Evolutionary conservation across 768 basidiomycete genomes (phyloP).

Genomic region (Rhodotorula kratochvilovae): DNA sequence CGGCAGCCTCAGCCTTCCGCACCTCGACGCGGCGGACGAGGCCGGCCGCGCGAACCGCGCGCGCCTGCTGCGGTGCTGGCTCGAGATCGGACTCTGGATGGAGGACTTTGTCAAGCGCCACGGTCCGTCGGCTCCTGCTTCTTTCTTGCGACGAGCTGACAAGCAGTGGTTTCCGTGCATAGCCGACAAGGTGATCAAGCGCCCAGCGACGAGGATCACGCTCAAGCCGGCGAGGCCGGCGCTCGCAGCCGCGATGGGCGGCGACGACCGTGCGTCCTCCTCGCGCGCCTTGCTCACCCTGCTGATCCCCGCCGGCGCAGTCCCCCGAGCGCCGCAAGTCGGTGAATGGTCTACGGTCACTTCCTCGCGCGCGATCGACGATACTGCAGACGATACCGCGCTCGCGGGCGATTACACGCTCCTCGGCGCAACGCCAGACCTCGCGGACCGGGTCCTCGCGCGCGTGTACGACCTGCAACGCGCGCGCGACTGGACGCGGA

Average conservation of each 20-base stretch:
- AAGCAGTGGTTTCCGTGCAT: background rate
- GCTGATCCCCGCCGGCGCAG: background rate
- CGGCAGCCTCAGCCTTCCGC: background rate
- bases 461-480: constrained; percentile 5
- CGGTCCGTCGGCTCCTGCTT: background rate
- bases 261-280: constrained; percentile 13
- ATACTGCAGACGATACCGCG: background rate
- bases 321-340: background rate
- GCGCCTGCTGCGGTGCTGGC: constrained; percentile 23
- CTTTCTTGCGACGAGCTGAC: background rate
- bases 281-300: too few relatives aligned
- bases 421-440: constrained; percentile 26
- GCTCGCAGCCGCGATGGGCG: background rate
- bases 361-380: background rate
- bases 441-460: constrained; percentile 14
- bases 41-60: background rate
- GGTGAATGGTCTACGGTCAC: background rate
- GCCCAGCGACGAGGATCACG: background rate
- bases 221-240: background rate
- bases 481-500: background rate
- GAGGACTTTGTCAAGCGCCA: background rate
- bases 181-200: background rate
- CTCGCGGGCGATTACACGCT: constrained; percentile 7
- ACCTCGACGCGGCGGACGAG: background rate
- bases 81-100: constrained; percentile 27